Evolutionary conservation across 768 basidiomycete species (phyloP).

Genomic region (Boletus barrowsii): DNA sequence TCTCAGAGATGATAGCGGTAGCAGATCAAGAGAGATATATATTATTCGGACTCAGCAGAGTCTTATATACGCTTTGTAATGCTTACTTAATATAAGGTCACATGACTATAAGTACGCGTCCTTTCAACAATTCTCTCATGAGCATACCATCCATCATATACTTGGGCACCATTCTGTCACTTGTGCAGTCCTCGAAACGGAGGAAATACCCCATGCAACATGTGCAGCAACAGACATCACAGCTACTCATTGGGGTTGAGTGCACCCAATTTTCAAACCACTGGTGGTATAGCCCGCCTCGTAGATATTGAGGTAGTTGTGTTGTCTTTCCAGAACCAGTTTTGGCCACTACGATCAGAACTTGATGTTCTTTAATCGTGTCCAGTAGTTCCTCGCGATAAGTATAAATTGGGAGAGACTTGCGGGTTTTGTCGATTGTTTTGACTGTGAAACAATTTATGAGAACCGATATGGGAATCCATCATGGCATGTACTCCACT

Average conservation of each 20-base stretch:
- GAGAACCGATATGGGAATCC: not conserved
- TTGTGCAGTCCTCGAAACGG: constrained; percentile 98
- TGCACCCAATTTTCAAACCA: constrained; percentile 85
- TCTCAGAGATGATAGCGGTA: too few relatives aligned
- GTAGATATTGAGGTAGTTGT: constrained; percentile 95
- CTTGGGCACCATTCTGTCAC: constrained; percentile 97
- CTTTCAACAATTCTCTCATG: constrained; percentile 93
- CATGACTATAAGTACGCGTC: too few relatives aligned
- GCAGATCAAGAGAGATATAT: too few relatives aligned
- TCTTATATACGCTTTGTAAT: too few relatives aligned
- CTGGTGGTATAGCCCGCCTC: constrained; percentile 92
- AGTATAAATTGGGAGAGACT: constrained; percentile 87
- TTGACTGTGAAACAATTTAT: constrained; percentile 50
- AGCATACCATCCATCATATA: constrained; percentile 99
- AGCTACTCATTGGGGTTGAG: constrained; percentile 96
- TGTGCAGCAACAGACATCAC: constrained; percentile 99
- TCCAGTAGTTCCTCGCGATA: constrained; percentile 86
- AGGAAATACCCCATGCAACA: constrained; percentile 99
- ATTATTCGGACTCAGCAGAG: too few relatives aligned
- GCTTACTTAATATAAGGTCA: too few relatives aligned
- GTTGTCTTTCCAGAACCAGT: constrained; percentile 99
- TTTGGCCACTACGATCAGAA: constrained; percentile 96
- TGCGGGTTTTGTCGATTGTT: constrained; percentile 90
- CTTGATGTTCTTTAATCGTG: constrained; percentile 88
- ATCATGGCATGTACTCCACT: constrained; percentile 60